Base-by-base conservation (phyloP, 2,329 filamentous ascomycete species). In the Aspergillus sp. region DNA sequence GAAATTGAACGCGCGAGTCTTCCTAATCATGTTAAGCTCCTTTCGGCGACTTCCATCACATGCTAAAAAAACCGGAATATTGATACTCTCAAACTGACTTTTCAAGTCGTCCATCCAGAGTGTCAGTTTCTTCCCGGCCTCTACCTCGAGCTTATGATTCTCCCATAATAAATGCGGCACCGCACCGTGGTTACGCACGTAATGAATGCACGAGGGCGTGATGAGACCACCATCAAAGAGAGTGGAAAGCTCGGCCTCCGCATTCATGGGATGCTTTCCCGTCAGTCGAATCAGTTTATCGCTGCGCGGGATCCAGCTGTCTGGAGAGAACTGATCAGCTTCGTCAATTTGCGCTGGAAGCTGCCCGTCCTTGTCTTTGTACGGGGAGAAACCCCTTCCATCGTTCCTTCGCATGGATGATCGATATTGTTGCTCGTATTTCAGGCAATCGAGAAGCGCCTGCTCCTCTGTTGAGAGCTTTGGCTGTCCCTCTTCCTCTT, bases 251-350 rank as follows among this genome's bases (percentile, higher is more conserved):
- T 74, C 59, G 0, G 79, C 67, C 64, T 84, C 82, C 3, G 75
- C 79, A 56, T 84, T 84, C 55, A 84, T 60, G 0, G 81, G 81
- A 64, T 84, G 81, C 45, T 82, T 82, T 4, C 81, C 81, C 0
- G 80, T 84, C 17, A 81, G 62, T 0, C 82, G 77, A 37, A 83
- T 79, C 4, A 84, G 71, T 24, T 79, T 64, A 0, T 70, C 68
- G 1, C 73, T 76, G 8, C 80, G 75, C 3, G 80, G 80, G 2
- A 84, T 70, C 82, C 81, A 84, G 57, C 82, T 83, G 64, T 84
- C 80, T 0, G 80, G 80, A 2, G 76, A 77, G 60, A 80, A 80
- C 43, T 82, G 79, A 59, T 84, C 82, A 3, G 73, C 70, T 62
- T 82, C 80, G 49, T 82, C 77, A 54, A 83, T 80, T 4, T 52